Conservation (phyloP, 2,329 filamentous ascomycete species). For the Fusarium siculi region DNA sequence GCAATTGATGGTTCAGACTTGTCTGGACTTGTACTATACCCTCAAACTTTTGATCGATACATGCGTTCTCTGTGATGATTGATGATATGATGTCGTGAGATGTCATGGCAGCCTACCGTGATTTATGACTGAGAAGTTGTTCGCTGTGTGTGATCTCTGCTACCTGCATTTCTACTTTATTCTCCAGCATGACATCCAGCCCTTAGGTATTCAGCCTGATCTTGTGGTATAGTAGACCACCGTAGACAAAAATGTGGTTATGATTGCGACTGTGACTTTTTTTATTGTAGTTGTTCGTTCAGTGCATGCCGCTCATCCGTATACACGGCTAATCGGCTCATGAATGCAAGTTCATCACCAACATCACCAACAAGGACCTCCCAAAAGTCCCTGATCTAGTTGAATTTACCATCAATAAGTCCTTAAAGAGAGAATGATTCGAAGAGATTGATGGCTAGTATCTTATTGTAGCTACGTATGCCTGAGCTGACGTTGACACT, state of each 20-base stretch:
- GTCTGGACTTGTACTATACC: background rate
- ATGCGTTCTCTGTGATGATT: background rate
- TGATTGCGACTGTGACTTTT: too few species aligned
- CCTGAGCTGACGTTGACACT: background rate
- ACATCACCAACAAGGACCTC: background rate
- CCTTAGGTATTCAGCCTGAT: too few species aligned
- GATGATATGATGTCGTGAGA: too few species aligned
- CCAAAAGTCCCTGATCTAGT: background rate
- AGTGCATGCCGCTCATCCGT: too few species aligned
- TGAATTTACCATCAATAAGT: too few species aligned
- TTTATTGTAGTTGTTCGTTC: background rate
- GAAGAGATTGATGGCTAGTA: fast-evolving
- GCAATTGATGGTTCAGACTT: slow-evolving; percentile 4
- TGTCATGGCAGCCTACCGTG: too few species aligned
- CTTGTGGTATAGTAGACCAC: too few species aligned
- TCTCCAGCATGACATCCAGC: fast-evolving
- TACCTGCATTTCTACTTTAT: too few species aligned
- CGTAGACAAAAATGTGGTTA: fast-evolving
- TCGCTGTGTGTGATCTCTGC: too few species aligned
- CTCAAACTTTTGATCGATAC: background rate
- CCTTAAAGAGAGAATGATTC: fast-evolving
- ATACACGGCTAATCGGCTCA: background rate
- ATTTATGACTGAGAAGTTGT: background rate
- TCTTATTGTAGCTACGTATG: too few species aligned
- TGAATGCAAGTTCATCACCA: background rate